Evolutionary conservation across 768 basidiomycete genomes (phyloP).

Genomic region (Boletus eberwhitei): DNA sequence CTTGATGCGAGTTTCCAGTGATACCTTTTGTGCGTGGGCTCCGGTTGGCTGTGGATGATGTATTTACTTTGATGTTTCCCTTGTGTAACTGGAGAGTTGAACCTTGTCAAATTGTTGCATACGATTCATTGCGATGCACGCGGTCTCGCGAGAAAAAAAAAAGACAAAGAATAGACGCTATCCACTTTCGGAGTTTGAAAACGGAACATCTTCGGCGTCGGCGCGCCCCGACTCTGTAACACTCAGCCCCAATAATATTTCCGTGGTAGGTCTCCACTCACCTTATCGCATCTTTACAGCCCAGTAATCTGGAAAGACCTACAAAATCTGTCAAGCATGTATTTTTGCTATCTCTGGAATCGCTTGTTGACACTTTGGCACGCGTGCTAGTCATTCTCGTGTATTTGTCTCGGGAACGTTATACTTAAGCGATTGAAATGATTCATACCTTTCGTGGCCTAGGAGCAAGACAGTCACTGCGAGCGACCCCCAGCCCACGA

Average conservation of each 20-base stretch:
- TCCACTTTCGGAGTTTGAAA: too few species aligned
- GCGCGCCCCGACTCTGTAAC: too few species aligned
- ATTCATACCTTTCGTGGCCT: not conserved
- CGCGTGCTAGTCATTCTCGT: not conserved
- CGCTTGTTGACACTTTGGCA: not conserved
- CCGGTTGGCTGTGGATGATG: not conserved
- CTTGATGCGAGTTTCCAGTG: not conserved
- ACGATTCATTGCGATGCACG: too few species aligned
- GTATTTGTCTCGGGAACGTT: not conserved
- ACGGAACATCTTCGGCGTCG: too few species aligned
- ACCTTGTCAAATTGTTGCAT: too few species aligned
- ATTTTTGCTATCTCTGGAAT: slow-evolving; percentile 19
- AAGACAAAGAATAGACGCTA: too few species aligned
- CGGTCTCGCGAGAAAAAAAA: too few species aligned
- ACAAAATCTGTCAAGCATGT: slow-evolving; percentile 1
- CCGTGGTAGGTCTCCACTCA: not conserved
- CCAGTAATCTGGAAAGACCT: not conserved
- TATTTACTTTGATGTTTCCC: not conserved
- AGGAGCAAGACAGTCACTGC: not conserved
- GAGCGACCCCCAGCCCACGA: not conserved
- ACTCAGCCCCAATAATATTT: not conserved
- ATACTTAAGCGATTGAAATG: not conserved
- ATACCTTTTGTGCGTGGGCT: not conserved
- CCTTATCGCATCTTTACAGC: slow-evolving; percentile 3
- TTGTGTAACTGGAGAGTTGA: not conserved